Evolutionary conservation across 768 basidiomycete genomes (phyloP), one percentile per base, ranked within the genome.

Genomic region (Saitozyma podzolica): DNA sequence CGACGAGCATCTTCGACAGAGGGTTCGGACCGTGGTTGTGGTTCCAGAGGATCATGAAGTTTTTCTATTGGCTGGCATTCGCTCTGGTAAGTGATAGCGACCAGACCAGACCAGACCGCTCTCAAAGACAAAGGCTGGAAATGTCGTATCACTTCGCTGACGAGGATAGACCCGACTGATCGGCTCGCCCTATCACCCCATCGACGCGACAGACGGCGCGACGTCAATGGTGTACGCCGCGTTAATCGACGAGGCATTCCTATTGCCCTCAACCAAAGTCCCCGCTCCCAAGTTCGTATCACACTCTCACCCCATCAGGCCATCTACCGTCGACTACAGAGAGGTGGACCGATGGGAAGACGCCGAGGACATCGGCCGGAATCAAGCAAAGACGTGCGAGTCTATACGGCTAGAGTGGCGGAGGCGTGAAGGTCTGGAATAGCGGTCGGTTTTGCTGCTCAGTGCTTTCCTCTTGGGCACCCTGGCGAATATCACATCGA

Each of bases 151-250:
- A 50, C 13, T 40, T 13, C 19, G 20, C 51, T 60, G 50, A 57
- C 14, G 41, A 29, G 2, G 40, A 16, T 55, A 72, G 73, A 56
- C 62, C 40, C 66, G 73, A 37, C 45, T 75, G 13, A n/a, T 69
- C 7, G 74, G 74, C 39, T 75, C 74, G 16, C 56, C 63, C 5
- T 62, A 56, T 48, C 74, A 75, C 48, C 69, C 72, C 0, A 57
- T 66, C 4, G 65, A 68, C 55, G 57, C 72, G 7, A 57, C 63
- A 20, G 63, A 69, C 50, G 65, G 64, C 17, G 67, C 72, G 6
- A 49, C 59, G 3, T 59, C 67, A 2, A 62, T 73, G 47, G 9
- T 75, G n/a, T 73, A 73, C 58, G 72, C 74, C 17, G 69, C 69
- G 8, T 50, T 70, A 0, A 64, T 75, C n/a, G 52, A 65, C 54